Base-by-base conservation (phyloP, 2,329 filamentous ascomycete genomes). In the Rhexocercosporidium sp. region DNA sequence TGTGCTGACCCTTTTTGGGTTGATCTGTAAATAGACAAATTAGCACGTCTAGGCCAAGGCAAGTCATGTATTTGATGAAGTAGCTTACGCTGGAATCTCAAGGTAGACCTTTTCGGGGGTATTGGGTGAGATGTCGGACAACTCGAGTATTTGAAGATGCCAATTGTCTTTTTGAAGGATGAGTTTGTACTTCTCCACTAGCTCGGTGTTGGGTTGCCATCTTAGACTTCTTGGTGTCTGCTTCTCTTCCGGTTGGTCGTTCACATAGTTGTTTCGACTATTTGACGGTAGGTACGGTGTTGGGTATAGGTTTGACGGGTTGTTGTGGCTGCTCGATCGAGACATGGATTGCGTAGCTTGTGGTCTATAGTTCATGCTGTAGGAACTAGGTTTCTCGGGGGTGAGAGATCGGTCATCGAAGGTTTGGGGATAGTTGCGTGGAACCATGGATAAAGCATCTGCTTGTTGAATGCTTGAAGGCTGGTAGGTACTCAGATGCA, bases 101-200 rank as follows among this genome's bases (percentile, higher is more conserved):
- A 74, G 62, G 53, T 68, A 71, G 7, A 74, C 71, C 2, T 3
- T 65, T 3, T 22, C 18, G 0, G 73, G 73, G n/a, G 64, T 70
- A 12, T 69, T 18, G 6, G 5, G 0, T 16, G 63, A 66, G 1
- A 64, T 25, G 9, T 5, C 7, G 12, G 27, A 62, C 4, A 64
- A 59, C 18, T 64, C 53, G 22, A 61, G 53, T 29, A 74, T 44
- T 59, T 72, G 62, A 14, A 74, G 62, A 44, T 70, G 69, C 11
- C 3, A 18, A 34, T 69, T 67, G 18, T 65, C 67, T 20, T 73
- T 73, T 3, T 46, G 39, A 4, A 74, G 64, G 2, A 72, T 59
- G 14, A 74, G 68, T 16, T 71, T 69, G 53, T 74, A 74, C 22
- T 69, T 47, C 22, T 69, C 44, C 16, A 68, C n/a, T 4, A 69